A percentile compares a stretch with the other conserved stretches of the same genome.
These are phyloP conservation scores for Trametes gibbosa DNA, from an alignment of 768 basidiomycete species.

Conservation along the genomic window DNA sequence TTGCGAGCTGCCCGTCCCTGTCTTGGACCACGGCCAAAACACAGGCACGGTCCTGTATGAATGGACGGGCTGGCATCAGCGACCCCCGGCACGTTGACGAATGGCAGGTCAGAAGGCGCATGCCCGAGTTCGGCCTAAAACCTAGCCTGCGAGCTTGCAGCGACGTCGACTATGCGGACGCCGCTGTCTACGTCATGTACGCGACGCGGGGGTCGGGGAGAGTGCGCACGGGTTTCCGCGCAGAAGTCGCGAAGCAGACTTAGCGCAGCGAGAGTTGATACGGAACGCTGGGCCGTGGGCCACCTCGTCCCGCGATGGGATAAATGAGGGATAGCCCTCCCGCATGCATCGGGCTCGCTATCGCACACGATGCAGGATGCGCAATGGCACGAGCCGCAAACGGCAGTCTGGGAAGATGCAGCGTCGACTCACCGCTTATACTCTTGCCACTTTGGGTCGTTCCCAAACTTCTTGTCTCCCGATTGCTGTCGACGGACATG, in stretches of 20 bases:
- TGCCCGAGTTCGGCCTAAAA: neutral
- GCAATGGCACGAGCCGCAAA: neutral
- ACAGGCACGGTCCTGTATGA: slow-evolving; percentile 32
- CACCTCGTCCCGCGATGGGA: neutral
- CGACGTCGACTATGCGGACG: neutral
- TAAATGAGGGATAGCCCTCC: neutral
- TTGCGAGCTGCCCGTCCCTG: neutral
- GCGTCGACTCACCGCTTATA: slow-evolving; percentile 50
- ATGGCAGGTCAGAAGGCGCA: neutral
- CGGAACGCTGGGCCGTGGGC: neutral
- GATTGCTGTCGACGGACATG: slow-evolving; percentile 31
- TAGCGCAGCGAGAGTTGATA: neutral
- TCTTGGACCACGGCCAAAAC: slow-evolving; percentile 33
- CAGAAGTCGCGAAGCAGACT: neutral
- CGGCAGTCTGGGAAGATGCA: neutral
- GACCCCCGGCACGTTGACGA: neutral
- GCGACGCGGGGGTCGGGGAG: neutral
- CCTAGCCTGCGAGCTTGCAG: neutral
- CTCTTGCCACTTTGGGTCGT: slow-evolving; percentile 52
- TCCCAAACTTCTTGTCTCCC: slow-evolving; percentile 53
- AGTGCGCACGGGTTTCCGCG: neutral
- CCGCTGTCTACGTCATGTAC: neutral
- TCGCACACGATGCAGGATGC: too few relatives aligned
- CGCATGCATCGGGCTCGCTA: neutral
- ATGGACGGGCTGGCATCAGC: neutral